Base-by-base conservation (phyloP, 2,329 filamentous ascomycete species). In the Hypoxylon sp. region DNA sequence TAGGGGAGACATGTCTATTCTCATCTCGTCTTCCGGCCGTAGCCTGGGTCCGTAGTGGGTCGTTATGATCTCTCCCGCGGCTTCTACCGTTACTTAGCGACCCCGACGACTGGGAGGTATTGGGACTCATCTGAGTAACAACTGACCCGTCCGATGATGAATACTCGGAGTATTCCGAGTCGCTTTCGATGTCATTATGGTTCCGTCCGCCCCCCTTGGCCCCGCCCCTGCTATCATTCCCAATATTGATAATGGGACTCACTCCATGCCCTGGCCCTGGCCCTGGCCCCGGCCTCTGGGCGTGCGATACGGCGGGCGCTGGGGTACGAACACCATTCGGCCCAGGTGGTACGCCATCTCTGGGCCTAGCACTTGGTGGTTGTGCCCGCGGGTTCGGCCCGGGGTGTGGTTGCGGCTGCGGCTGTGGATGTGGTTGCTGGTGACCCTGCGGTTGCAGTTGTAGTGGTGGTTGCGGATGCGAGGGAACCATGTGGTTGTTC, bases 21-120 rank as follows among this genome's bases (percentile, higher is more conserved):
- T 22, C 20, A 2, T 58, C 51, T 11, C 22, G 60, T 20, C 37
- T 57, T 51, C 8, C 22, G 13, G 35, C 51, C n/a, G 27, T 54
- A 30, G 54, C 60, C 20, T 20, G 20, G 20, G 20, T 20, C 20
- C 20, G 20, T 20, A 20, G 20, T 37, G 42, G 30, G 42, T 8
- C 31, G 13, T 33, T 42, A 10, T 50, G 55, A 35, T 17, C 30
- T 31, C 22, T 25, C 13, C 13, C n/a, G 31, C n/a, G 64, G 8
- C 44, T 53, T 59, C 35, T 58, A 25, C 54, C 35, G 49, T 46
- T 61, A n/a, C 17, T 58, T 4, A 60, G 58, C 7, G 71, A 71
- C 20, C 65, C 62, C 1, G 73, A 73, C 10, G 73, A 71, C 30
- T 64, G 62, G 2, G 71, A 66, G 2, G 72, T 72, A 14, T 54